phyloP scores from a whole-genome alignment of 2,329 filamentous ascomycete species.

The Lojkania enalia region DNA sequence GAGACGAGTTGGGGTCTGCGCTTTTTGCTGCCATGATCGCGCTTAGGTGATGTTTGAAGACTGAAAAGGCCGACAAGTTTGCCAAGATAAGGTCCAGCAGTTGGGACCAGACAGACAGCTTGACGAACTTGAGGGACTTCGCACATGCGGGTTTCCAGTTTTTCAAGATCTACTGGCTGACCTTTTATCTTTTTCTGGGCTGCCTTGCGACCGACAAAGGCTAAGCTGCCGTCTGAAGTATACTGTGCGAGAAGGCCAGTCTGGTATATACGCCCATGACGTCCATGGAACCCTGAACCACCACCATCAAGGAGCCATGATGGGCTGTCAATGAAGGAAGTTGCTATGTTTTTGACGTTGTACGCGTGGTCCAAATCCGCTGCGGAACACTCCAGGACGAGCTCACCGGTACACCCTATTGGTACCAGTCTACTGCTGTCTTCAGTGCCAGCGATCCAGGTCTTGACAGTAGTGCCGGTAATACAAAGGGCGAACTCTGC shows the following conservation, averaged over 20 bases:
- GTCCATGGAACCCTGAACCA: neutral
- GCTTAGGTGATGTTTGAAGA: neutral
- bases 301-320: neutral
- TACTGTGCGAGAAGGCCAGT: slow-evolving; percentile 26
- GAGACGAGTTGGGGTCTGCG: neutral
- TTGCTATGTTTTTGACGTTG: slow-evolving; percentile 7
- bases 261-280: slow-evolving; percentile 16
- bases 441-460: neutral
- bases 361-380: neutral
- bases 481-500: neutral
- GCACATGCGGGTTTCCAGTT: slow-evolving; percentile 19
- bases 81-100: neutral
- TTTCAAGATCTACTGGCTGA: slow-evolving; percentile 33
- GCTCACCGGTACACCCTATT: slow-evolving; percentile 45
- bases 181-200: slow-evolving; percentile 37
- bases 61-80: slow-evolving; percentile 3
- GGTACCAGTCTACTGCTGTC: slow-evolving; percentile 10
- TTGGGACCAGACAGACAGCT: neutral
- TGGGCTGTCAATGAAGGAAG: slow-evolving; percentile 8
- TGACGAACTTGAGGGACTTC: neutral
- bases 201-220: slow-evolving; percentile 33
- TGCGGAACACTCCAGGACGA: slow-evolving; percentile 53
- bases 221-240: slow-evolving; percentile 12
- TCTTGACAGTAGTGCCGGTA: slow-evolving; percentile 1
- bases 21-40: neutral